Conservation (phyloP, 371 early-diverging fungal species). For the Mucor racemosus region DNA sequence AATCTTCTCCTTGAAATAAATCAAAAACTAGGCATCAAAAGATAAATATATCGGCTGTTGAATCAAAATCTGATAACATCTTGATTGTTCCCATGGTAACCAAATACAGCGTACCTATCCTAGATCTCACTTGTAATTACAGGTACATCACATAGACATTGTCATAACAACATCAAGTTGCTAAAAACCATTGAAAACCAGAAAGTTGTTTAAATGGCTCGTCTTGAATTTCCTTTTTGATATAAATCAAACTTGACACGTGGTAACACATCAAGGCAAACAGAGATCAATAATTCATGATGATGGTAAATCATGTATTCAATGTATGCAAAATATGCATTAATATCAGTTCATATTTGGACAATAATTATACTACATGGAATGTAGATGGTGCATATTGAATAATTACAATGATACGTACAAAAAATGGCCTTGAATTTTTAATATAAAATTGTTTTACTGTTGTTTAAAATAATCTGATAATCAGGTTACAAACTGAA, state of each 20-base stretch:
- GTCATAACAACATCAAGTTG: not conserved
- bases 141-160: not conserved
- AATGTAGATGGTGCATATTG: not conserved
- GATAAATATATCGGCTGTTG: not conserved
- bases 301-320: not conserved
- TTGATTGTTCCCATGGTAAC: not conserved
- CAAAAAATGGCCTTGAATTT: not conserved
- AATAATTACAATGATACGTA: not conserved
- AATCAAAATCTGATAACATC: not conserved
- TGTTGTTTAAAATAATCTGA: not conserved
- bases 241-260: conserved; percentile 4
- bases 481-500: not conserved
- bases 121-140: not conserved
- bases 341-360: not conserved
- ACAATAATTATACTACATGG: not conserved
- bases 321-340: not conserved
- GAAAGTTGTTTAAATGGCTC: conserved; percentile 1
- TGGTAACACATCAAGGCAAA: conserved; percentile 1
- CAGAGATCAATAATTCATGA: not conserved
- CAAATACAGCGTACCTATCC: not conserved
- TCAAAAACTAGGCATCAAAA: too few relatives aligned
- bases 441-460: not conserved
- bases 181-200: not conserved
- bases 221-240: conserved; percentile 1
- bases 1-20: not conserved